These are phyloP conservation scores for Schizochytrium sp. DNA, from an alignment of 108 stramenopile genomes.

Conservation along the genomic window DNA sequence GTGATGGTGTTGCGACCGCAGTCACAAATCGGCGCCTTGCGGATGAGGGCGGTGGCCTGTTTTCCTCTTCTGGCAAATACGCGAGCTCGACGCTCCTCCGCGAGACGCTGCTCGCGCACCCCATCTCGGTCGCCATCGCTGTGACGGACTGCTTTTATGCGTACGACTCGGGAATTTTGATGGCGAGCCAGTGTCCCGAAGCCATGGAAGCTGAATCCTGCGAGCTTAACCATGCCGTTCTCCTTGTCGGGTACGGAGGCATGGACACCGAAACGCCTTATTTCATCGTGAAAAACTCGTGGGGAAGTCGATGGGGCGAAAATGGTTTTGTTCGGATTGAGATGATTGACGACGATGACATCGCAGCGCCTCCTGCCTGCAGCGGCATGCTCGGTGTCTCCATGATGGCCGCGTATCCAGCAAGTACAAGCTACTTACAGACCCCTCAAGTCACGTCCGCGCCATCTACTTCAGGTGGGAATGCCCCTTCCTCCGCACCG, in stretches of 20 bases:
- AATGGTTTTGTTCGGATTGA: background rate
- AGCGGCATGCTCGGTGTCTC: background rate
- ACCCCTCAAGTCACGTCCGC: background rate
- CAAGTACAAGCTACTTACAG: background rate
- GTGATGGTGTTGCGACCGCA: background rate
- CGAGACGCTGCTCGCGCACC: background rate
- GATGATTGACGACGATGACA: background rate
- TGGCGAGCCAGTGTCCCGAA: background rate
- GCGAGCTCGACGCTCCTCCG: background rate
- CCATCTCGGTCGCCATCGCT: background rate
- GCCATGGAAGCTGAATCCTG: background rate
- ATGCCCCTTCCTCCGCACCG: background rate
- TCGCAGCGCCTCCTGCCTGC: background rate
- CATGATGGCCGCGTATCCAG: background rate
- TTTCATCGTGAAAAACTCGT: background rate
- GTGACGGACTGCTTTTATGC: background rate
- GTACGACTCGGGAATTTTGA: background rate
- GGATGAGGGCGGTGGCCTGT: background rate
- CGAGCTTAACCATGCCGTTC: background rate
- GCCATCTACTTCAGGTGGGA: background rate
- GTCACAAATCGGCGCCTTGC: background rate
- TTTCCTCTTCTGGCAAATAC: background rate
- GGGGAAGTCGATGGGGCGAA: slow-evolving; percentile 23
- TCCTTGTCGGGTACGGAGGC: background rate
- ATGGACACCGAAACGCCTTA: background rate